Base-by-base conservation (phyloP, 108 stramenopile species). In the Cyclotella baltica region DNA sequence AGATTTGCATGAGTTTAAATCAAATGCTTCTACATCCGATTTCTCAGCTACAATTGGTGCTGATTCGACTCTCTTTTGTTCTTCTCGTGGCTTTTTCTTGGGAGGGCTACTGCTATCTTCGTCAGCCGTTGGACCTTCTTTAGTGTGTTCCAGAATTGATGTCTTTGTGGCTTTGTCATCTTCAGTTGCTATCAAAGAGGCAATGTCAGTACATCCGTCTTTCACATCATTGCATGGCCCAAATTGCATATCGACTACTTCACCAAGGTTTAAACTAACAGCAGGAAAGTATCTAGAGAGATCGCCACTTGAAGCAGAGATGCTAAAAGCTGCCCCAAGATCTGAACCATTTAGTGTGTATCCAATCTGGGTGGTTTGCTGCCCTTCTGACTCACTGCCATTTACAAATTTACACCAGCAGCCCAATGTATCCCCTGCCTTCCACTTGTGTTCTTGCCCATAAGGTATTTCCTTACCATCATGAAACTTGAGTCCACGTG, bases 261-360 rank as follows among this genome's bases (percentile, higher is more conserved):
- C 89, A 35, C 78, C 80, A 62, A 88, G 80, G 62, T 95, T 95
- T 72, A 87, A 82, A 64, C 92, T 93, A 30, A 90, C 50, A 4
- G 91, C 94, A n/a, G 94, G 94, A 55, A 68, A 92, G 36, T 75
- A 76, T 23, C 52, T 36, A 46, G 61, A 72, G n/a, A 31, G 20
- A 38, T 64, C 36, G 40, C 72, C 56, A 20, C 11, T 38, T 47
- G 37, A 28, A 4, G n/a, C 15, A 59, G 50, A 19, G 16, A 81
- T 15, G 19, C 37, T 68, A 72, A 92, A 95, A 11, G 90, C 92
- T 16, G 64, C 51, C 1, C 91, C 92, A 37, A 89, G 57, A 75
- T 93, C 85, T 9, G 61, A 46, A 15, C 91, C 94, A 87, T 95
- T 95, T 58, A 92, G 22, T 4, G 85, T 55, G 58, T 88, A 95